Conservation (phyloP, 148 eudicot species). For the Fagopyrum homotropicum region DNA sequence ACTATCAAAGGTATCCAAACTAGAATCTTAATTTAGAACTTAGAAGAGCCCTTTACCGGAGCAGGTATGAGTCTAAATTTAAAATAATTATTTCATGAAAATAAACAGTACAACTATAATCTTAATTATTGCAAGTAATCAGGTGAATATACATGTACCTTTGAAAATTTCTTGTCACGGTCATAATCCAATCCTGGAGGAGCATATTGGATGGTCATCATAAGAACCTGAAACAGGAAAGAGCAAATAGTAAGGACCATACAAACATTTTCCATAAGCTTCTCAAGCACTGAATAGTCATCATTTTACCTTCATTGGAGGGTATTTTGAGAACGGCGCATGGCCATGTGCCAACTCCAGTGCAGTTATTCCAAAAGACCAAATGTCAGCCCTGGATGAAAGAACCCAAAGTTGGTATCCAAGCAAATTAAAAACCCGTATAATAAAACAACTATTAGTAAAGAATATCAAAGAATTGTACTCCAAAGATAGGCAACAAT, state of each 20-base stretch:
- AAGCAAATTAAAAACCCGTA: background rate
- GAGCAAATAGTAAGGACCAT: background rate
- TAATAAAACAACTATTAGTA: background rate
- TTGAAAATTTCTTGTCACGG: constrained; percentile 92
- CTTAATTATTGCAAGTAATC: background rate
- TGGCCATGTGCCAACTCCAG: constrained; percentile 99
- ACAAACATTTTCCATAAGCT: background rate
- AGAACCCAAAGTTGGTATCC: background rate
- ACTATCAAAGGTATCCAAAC: background rate
- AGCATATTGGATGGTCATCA: constrained; percentile 97
- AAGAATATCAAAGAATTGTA: background rate
- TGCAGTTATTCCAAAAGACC: constrained; percentile 99
- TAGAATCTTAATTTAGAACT: background rate
- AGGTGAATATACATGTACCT: constrained; percentile 36
- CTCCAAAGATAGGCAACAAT: too few relatives aligned
- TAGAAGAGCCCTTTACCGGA: background rate
- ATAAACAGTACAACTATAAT: background rate
- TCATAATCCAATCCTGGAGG: constrained; percentile 99
- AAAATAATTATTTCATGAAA: background rate
- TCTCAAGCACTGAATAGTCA: constrained; percentile 3
- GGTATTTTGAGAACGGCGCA: constrained; percentile 98
- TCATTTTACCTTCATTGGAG: constrained; percentile 86
- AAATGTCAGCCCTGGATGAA: constrained; percentile 79
- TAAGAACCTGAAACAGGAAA: constrained; percentile 51
- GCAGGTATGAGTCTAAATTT: background rate